Base-by-base conservation (phyloP, 2,329 filamentous ascomycete genomes). In the Calonectria pauciramosa region DNA sequence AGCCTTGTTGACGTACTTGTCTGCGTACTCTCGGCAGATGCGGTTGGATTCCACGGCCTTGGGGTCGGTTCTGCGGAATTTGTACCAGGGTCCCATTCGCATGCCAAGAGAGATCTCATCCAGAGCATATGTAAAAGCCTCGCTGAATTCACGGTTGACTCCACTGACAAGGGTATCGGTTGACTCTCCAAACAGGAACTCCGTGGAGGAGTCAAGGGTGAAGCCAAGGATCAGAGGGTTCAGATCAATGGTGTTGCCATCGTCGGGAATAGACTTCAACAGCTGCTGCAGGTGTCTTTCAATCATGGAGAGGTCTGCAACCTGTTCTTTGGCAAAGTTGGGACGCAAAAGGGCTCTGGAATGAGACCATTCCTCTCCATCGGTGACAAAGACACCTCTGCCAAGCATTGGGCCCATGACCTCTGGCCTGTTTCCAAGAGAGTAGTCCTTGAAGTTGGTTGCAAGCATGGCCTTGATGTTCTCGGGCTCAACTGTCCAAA, bases 121-220 rank as follows among this genome's bases (percentile, higher is more conserved):
- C 8, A 54, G 65, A 9, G 47, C n/a, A 10, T 23, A 23, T 16
- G 23, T 30, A 16, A 68, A 68, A n/a, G 32, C 68, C 14, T 64
- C n/a, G 26, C 41, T 54, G 51, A 70, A 70, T 8, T 23, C 47
- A 2, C 30, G 32, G 13, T 51, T 26, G 18, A 30, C 32, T 38
- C 34, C 34, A 23, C 18, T 49, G 26, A 23, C 28, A 11, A 68
- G 47, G 8, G 47, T 38, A 77, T 86, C 82, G 18, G 84, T 82
- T 8, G 89, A 90, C 78, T 91, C 87, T 10, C 93, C 93, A 72
- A 94, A 93, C 20, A 94, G 86, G 77, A 94, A 92, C 51, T 88
- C 85, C 18, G 88, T 89, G 0, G 88, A 84, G 0, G 86, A 86
- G 72, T 90, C 88, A 20, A 90, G 82, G 2, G 89, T 89, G 47